phyloP scores from a whole-genome alignment of 148 eudicot genomes.

The Spergularia marina region DNA sequence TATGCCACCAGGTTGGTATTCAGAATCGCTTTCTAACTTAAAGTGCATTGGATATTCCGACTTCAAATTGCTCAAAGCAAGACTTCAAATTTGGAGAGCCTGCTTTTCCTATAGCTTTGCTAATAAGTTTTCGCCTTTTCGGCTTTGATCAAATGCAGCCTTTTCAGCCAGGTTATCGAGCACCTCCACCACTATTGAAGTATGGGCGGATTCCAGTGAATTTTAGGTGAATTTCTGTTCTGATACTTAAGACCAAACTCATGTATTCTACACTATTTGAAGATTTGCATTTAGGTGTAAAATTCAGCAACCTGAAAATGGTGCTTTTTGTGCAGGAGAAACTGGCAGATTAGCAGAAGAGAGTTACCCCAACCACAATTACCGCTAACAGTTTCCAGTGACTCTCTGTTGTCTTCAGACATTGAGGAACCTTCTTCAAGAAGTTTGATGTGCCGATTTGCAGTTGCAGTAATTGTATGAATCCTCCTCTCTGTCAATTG shows the following conservation, averaged over 20 bases:
- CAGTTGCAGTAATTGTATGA: slow-evolving; percentile 60
- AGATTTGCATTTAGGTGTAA: too few relatives aligned
- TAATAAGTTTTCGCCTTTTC: neutral
- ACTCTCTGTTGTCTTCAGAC: slow-evolving; percentile 42
- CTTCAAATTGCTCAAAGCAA: too few relatives aligned
- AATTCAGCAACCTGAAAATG: neutral
- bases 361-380: slow-evolving; percentile 49
- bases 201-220: slow-evolving; percentile 60
- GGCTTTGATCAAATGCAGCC: slow-evolving; percentile 41
- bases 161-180: slow-evolving; percentile 82
- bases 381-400: slow-evolving; percentile 51
- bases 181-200: slow-evolving; percentile 77
- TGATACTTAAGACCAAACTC: neutral
- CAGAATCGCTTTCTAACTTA: neutral
- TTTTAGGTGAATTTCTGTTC: slow-evolving; percentile 47
- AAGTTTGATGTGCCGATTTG: slow-evolving; percentile 54
- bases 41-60: neutral
- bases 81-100: too few relatives aligned
- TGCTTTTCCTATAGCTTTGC: neutral
- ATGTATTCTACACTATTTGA: neutral
- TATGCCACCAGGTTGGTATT: slow-evolving; percentile 71
- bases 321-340: slow-evolving; percentile 51
- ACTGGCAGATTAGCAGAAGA: slow-evolving; percentile 65
- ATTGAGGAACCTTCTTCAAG: slow-evolving; percentile 63
- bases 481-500: slow-evolving; percentile 16